A percentile compares a stretch with the other conserved stretches of the same genome.
These are phyloP conservation scores for Schizophyllum commune DNA, from an alignment of 1,284 basidiomycete species.

Conservation along the genomic window DNA sequence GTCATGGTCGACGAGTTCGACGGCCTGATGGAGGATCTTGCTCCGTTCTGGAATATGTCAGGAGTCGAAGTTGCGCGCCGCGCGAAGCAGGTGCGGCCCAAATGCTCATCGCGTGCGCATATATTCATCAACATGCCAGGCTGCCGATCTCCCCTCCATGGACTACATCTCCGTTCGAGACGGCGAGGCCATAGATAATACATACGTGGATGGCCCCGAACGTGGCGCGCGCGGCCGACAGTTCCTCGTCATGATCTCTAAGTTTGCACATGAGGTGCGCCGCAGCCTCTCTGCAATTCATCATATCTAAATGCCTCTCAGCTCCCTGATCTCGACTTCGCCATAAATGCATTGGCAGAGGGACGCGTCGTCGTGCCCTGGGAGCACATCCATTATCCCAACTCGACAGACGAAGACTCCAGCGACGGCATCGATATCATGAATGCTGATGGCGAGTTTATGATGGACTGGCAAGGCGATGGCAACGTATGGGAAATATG, in stretches of 20 bases:
- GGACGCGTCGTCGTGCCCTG: conserved; percentile 86
- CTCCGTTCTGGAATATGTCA: conserved; percentile 67
- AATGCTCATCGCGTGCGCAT: not conserved
- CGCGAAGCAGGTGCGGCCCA: not conserved
- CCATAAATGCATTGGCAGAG: conserved; percentile 88
- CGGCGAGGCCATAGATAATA: conserved; percentile 57
- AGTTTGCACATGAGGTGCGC: conserved; percentile 43
- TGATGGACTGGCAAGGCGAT: conserved; percentile 75
- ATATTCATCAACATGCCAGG: conserved; percentile 18
- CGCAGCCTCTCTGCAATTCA: not conserved
- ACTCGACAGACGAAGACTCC: conserved; percentile 47
- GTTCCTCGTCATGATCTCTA: conserved; percentile 65
- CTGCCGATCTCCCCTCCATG: conserved; percentile 74
- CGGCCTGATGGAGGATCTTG: conserved; percentile 69
- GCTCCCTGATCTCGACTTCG: conserved; percentile 87
- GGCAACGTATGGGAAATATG: conserved; percentile 91
- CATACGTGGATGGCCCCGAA: conserved; percentile 57
- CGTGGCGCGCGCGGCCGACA: conserved; percentile 72
- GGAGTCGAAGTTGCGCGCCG: not conserved
- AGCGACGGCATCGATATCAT: not conserved
- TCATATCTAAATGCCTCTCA: conserved; percentile 18
- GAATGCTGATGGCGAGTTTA: conserved; percentile 8
- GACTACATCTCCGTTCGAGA: conserved; percentile 71
- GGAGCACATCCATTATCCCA: conserved; percentile 68
- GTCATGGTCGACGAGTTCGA: conserved; percentile 91